Evolutionary conservation across 1,139 yeast species (phyloP).

Genomic region (Tardiomyces blankii): DNA sequence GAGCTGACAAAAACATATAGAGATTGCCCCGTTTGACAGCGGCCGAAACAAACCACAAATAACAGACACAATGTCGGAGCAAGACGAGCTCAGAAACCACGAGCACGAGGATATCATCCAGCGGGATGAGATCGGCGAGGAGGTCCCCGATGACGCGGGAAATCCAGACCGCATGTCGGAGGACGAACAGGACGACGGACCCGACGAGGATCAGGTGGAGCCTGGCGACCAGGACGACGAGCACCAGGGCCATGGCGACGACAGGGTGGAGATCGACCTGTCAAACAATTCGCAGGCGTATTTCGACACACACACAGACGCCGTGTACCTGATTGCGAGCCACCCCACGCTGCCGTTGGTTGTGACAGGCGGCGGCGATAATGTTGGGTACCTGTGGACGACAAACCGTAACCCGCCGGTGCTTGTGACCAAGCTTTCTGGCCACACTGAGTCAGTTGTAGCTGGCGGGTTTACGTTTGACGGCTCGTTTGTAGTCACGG

Average conservation of each 20-base stretch:
- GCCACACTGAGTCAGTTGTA: slow-evolving; percentile 82
- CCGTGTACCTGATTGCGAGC: slow-evolving; percentile 63
- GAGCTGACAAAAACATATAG: too few relatives aligned
- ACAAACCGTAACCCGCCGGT: slow-evolving; percentile 77
- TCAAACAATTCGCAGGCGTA: slow-evolving; percentile 81
- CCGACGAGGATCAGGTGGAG: slow-evolving; percentile 7
- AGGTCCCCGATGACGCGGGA: slow-evolving; percentile 17
- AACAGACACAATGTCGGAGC: too few relatives aligned
- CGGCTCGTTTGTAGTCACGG: slow-evolving; percentile 73
- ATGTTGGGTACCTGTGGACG: slow-evolving; percentile 84
- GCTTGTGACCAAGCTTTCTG: slow-evolving; percentile 58
- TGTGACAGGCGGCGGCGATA: slow-evolving; percentile 87
- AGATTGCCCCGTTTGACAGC: too few relatives aligned
- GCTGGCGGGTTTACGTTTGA: slow-evolving; percentile 75
- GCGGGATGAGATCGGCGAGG: slow-evolving; percentile 15
- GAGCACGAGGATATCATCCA: slow-evolving; percentile 1
- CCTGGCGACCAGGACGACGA: slow-evolving; percentile 12
- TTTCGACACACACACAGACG: slow-evolving; percentile 80
- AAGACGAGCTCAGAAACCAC: neutral
- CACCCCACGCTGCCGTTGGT: slow-evolving; percentile 80
- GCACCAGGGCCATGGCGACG: slow-evolving; percentile 28
- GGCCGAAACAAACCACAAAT: too few relatives aligned
- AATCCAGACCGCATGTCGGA: slow-evolving; percentile 6
- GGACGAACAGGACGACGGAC: slow-evolving; percentile 7
- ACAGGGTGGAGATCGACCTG: slow-evolving; percentile 61